Percentiles rank a stretch among this genome's conserved stretches.
phyloP scores from a whole-genome alignment of 176 grass and related monocot genomes.

The Aegilops bicornis region DNA sequence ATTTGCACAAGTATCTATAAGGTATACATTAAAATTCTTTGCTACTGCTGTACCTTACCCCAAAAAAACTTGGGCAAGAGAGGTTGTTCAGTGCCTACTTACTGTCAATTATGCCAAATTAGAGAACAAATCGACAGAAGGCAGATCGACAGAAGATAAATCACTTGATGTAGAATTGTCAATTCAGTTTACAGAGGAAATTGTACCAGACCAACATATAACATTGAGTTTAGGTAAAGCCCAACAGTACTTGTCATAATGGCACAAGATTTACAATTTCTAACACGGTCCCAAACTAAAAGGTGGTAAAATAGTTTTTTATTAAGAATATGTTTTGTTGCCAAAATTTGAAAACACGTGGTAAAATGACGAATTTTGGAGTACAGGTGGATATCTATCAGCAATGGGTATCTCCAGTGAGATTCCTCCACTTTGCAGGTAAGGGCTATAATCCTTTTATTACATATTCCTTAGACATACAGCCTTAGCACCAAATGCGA shows the following conservation, averaged over 20 bases:
- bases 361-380: not conserved
- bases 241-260: not conserved
- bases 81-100: not conserved
- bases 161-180: not conserved
- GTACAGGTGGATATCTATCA: not conserved
- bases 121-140: no score
- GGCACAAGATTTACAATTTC: not conserved
- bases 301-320: not conserved
- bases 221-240: not conserved
- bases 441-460: not conserved
- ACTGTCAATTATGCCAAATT: slow-evolving; percentile 19
- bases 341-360: not conserved
- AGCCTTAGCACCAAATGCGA: not conserved
- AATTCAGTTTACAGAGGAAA: slow-evolving; percentile 10
- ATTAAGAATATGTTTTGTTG: not conserved
- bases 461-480: not conserved
- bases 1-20: not conserved
- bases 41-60: not conserved
- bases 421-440: not conserved
- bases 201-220: not conserved
- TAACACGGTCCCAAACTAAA: not conserved
- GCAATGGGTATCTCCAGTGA: not conserved
- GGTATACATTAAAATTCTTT: not conserved
- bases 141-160: slow-evolving; percentile 8
- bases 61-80: not conserved